A percentile compares a stretch with the other conserved stretches of the same genome.
These are phyloP conservation scores for Hippophae tibetana DNA, from an alignment of 306 rosid species.

Conservation along the genomic window DNA sequence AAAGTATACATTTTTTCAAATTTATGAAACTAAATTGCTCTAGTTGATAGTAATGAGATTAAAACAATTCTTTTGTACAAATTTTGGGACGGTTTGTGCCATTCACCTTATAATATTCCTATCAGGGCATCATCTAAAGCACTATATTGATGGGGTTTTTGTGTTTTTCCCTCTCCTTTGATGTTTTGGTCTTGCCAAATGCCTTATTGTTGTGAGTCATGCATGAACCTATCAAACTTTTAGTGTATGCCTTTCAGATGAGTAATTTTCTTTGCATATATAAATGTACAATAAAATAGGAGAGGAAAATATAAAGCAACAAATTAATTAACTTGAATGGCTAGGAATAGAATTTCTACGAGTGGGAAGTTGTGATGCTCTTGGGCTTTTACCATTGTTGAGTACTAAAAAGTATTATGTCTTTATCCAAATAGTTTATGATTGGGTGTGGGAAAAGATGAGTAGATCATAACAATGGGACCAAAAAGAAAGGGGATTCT, in stretches of 20 bases:
- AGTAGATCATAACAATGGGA: constrained; percentile 21
- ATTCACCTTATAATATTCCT: neutral
- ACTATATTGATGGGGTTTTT: constrained; percentile 1
- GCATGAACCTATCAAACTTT: too few relatives aligned
- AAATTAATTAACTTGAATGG: constrained; percentile 10
- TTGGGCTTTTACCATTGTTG: neutral
- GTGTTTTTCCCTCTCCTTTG: neutral
- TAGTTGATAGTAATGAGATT: too few relatives aligned
- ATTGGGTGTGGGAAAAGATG: constrained; percentile 28
- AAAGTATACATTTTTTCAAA: too few relatives aligned
- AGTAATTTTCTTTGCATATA: too few relatives aligned
- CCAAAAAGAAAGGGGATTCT: constrained; percentile 20
- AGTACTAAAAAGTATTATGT: constrained; percentile 15
- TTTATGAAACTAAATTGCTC: too few relatives aligned
- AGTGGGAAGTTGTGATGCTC: constrained; percentile 38
- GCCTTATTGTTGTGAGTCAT: too few relatives aligned
- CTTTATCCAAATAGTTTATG: constrained; percentile 18
- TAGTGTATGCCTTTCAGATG: too few relatives aligned
- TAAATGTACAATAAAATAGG: neutral
- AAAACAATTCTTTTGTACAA: too few relatives aligned
- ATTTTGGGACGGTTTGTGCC: too few relatives aligned
- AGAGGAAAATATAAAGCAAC: neutral
- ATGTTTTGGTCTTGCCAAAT: too few relatives aligned
- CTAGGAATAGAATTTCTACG: constrained; percentile 25
- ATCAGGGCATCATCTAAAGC: constrained; percentile 12